Base-by-base conservation (phyloP, 2,329 filamentous ascomycete species). In the Sporothrix schenckii region DNA sequence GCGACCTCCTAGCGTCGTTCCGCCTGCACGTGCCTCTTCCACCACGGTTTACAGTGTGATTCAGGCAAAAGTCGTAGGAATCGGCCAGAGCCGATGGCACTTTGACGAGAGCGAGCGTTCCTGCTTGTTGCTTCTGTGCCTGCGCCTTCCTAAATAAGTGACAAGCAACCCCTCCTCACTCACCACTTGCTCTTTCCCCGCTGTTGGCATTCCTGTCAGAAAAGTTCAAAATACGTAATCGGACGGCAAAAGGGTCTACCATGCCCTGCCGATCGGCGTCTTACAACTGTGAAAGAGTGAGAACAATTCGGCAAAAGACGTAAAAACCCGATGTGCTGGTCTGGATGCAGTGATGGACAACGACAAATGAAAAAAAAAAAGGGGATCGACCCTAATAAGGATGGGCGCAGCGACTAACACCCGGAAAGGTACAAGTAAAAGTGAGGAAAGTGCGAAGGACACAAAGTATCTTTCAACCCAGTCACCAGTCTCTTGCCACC, bases 1-100 rank as follows among this genome's bases (percentile, higher is more conserved):
- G 68, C 68, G 60, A 66, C 68, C 60, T 70, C 68, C 68, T 70
- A 70, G 68, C 60, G 68, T 24, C 2, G 16, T 34, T 54, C 63
- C 13, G 27, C 9, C 10, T 27, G 63, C 47, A 52, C 47, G 49
- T 66, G 63, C 49, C 19, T 63, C n/a, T 27, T 21, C 39, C 58
- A 63, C 58, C 21, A 63, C 41, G 3, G 14, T 47, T 41, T 66
- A 6, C n/a, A 19, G n/a, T 27, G 50, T 47, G 24, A 19, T 61
- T 19, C 58, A 61, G n/a, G 19, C 58, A 63, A 19, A 44, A 47
- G 21, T 27, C 39, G 65, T 19, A 53, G 30, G n/a, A 44, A 50
- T 27, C 65, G 65, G 65, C 65, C 65, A 67, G 54, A 56, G 34
- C 65, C 65, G 65, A 67, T 39, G 65, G 34, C 13, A 50, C 54